Evolutionary conservation across 2,329 filamentous ascomycete genomes (phyloP).

Genomic region (Fusarium protoensiforme): DNA sequence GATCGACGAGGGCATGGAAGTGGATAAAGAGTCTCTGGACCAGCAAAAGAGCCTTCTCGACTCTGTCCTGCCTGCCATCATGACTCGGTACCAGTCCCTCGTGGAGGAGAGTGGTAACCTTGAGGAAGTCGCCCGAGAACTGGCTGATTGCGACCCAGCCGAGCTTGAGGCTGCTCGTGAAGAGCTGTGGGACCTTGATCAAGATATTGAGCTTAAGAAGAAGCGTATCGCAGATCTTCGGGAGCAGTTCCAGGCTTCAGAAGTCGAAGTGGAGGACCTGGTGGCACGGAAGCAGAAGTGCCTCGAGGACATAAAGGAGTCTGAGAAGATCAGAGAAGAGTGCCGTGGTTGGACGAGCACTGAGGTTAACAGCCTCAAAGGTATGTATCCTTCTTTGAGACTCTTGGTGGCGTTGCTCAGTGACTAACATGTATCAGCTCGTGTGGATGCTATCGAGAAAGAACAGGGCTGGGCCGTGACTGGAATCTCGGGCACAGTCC

Average conservation of each 20-base stretch:
- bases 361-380: slow-evolving; percentile 84
- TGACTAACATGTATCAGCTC: slow-evolving; percentile 63
- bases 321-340: slow-evolving; percentile 86
- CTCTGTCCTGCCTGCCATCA: slow-evolving; percentile 72
- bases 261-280: slow-evolving; percentile 70
- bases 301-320: slow-evolving; percentile 79
- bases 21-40: slow-evolving; percentile 74
- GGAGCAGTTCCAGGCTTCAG: slow-evolving; percentile 73
- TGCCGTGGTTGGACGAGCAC: slow-evolving; percentile 88
- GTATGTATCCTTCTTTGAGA: slow-evolving; percentile 53
- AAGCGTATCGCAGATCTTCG: slow-evolving; percentile 74
- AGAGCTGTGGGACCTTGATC: slow-evolving; percentile 72
- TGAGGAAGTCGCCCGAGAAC: slow-evolving; percentile 76
- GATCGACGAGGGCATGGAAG: slow-evolving; percentile 80
- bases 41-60: slow-evolving; percentile 77
- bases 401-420: background rate
- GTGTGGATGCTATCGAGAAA: slow-evolving; percentile 73
- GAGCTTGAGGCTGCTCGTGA: slow-evolving; percentile 81
- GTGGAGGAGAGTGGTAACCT: slow-evolving; percentile 73
- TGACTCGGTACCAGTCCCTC: slow-evolving; percentile 70
- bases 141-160: slow-evolving; percentile 83
- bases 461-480: slow-evolving; percentile 78
- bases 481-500: slow-evolving; percentile 67
- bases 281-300: slow-evolving; percentile 76
- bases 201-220: slow-evolving; percentile 77